A percentile compares a stretch with the other conserved stretches of the same genome.
These are phyloP conservation scores for Avena insularis DNA, from an alignment of 176 grass and related monocot genomes.

Conservation along the genomic window DNA sequence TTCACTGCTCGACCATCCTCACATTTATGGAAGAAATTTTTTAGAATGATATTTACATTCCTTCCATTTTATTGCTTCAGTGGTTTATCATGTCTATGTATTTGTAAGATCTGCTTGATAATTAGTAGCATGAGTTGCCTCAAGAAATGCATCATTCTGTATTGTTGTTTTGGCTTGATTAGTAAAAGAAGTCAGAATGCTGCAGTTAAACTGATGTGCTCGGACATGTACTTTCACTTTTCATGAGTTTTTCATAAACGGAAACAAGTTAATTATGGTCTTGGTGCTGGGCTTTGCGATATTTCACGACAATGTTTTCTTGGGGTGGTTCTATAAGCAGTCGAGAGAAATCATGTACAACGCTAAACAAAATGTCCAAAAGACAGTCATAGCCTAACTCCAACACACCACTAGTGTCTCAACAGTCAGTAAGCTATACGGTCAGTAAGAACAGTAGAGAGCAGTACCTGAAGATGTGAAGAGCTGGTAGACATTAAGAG, in stretches of 20 bases:
- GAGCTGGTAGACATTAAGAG: no score
- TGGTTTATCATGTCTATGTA: slow-evolving; percentile 20
- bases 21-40: slow-evolving; percentile 93
- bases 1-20: slow-evolving; percentile 72
- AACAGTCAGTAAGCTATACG: neutral
- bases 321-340: neutral
- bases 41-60: slow-evolving; percentile 71
- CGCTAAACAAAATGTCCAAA: neutral
- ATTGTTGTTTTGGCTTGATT: neutral
- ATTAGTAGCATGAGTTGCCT: neutral
- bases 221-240: neutral
- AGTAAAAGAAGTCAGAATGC: neutral
- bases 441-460: slow-evolving; percentile 9
- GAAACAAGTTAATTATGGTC: neutral
- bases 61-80: slow-evolving; percentile 24
- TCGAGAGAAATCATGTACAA: neutral
- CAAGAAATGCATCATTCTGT: neutral
- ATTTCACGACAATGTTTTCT: neutral
- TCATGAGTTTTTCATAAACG: neutral
- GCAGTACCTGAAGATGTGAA: neutral
- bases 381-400: neutral
- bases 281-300: neutral
- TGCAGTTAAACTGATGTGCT: neutral
- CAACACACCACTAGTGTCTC: slow-evolving; percentile 1
- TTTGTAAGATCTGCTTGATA: slow-evolving; percentile 12